Percentiles rank a stretch among this genome's conserved stretches.
Conservation (phyloP, 352 stramenopile species). For the Phytophthora hibernalis region DNA sequence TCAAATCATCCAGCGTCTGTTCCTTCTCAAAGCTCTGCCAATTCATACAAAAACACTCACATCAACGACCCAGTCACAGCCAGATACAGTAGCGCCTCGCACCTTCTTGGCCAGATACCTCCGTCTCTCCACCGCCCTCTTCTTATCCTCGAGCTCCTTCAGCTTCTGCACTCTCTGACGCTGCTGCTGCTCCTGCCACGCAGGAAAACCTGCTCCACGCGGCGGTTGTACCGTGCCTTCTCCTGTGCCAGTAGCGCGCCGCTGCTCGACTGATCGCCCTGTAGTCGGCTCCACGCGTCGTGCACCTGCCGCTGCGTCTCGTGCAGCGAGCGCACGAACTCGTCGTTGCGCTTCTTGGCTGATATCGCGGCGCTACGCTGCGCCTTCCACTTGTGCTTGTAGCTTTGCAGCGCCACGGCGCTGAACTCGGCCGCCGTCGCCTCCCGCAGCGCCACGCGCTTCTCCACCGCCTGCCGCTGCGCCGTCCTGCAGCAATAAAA, state of each 20-base stretch:
- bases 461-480: slow-evolving; percentile 69
- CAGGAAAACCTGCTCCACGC: slow-evolving; percentile 73
- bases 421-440: slow-evolving; percentile 83
- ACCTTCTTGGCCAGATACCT: slow-evolving; percentile 82
- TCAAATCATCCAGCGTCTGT: slow-evolving; percentile 70
- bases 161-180: slow-evolving; percentile 59
- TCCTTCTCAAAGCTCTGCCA: slow-evolving; percentile 84
- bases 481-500: slow-evolving; percentile 46
- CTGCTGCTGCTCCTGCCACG: slow-evolving; percentile 78
- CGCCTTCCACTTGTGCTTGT: slow-evolving; percentile 68
- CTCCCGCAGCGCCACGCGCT: slow-evolving; percentile 72
- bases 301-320: slow-evolving; percentile 61
- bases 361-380: slow-evolving; percentile 46
- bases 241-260: slow-evolving; percentile 59
- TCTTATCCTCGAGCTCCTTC: slow-evolving; percentile 74
- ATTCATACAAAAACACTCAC: not conserved
- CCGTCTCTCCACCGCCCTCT: slow-evolving; percentile 69
- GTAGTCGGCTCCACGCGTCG: slow-evolving; percentile 47
- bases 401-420: slow-evolving; percentile 67
- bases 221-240: slow-evolving; percentile 64
- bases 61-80: not conserved
- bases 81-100: not conserved
- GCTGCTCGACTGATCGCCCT: slow-evolving; percentile 52
- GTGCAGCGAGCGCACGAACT: slow-evolving; percentile 60
- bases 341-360: slow-evolving; percentile 69